Conservation (phyloP, 2,329 filamentous ascomycete species). For the Alternaria arborescens region DNA sequence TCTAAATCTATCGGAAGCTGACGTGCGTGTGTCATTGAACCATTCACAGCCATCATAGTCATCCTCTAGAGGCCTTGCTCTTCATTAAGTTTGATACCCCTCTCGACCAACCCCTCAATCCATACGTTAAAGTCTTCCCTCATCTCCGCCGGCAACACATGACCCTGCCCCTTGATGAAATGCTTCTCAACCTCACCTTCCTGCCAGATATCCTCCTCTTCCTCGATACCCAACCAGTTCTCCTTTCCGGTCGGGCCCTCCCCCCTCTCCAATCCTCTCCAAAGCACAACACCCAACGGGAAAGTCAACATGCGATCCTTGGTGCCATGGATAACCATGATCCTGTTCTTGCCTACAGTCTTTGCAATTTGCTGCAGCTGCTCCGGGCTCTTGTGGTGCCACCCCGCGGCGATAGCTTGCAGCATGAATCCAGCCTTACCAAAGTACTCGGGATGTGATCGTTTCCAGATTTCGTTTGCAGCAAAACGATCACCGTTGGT, state of each 20-base stretch:
- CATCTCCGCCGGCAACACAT: conserved; percentile 78
- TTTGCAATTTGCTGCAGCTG: conserved; percentile 74
- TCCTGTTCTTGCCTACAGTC: conserved; percentile 74
- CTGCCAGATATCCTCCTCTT: conserved; percentile 46
- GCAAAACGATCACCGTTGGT: conserved; percentile 85
- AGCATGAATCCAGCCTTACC: conserved; percentile 73
- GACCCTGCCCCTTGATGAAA: conserved; percentile 76
- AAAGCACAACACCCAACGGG: conserved; percentile 73
- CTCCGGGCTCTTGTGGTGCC: conserved; percentile 76
- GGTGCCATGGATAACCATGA: conserved; percentile 80
- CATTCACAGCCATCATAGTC: not conserved
- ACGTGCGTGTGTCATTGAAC: not conserved
- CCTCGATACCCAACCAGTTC: conserved; percentile 45
- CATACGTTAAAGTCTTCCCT: conserved; percentile 72
- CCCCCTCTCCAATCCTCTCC: conserved; percentile 70
- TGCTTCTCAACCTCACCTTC: conserved; percentile 61
- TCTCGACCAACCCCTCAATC: conserved; percentile 66
- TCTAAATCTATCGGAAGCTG: not conserved
- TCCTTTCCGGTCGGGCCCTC: conserved; percentile 43
- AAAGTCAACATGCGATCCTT: conserved; percentile 80
- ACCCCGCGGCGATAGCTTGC: conserved; percentile 80
- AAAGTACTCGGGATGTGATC: conserved; percentile 68
- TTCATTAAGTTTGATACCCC: conserved; percentile 59
- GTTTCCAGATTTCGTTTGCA: conserved; percentile 79
- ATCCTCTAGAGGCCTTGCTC: conserved; percentile 17